These are phyloP conservation scores for Calonectria honghensis DNA, from an alignment of 2,329 filamentous ascomycete species.

Conservation along the genomic window DNA sequence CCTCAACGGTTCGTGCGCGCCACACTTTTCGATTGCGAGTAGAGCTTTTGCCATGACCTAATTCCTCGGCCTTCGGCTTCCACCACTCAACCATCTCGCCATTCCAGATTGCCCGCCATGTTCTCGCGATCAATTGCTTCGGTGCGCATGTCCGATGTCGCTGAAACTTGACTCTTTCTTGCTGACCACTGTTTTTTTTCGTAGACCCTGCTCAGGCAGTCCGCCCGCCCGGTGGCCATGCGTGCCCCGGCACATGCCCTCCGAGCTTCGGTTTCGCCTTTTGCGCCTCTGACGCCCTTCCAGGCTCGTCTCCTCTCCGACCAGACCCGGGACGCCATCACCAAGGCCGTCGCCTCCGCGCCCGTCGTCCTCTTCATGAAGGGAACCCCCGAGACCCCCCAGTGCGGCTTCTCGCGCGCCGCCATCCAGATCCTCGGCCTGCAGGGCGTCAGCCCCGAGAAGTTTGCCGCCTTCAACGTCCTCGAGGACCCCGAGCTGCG, in stretches of 20 bases:
- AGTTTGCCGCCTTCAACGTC: constrained; percentile 99
- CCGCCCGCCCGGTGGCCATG: constrained; percentile 59
- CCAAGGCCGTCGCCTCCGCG: constrained; percentile 89
- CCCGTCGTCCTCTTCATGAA: constrained; percentile 99
- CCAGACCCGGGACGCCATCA: constrained; percentile 87
- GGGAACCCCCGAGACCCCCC: constrained; percentile 94
- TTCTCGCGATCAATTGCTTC: constrained; percentile 55
- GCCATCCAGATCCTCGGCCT: constrained; percentile 95
- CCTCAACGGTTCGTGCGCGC: constrained; percentile 33
- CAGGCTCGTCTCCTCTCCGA: constrained; percentile 84
- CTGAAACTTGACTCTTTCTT: neutral
- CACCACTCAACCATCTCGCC: constrained; percentile 42
- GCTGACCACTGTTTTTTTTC: constrained; percentile 32
- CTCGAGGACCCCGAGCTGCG: constrained; percentile 92
- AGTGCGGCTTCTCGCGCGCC: constrained; percentile 97
- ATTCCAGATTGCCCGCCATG: constrained; percentile 48
- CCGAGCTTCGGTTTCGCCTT: constrained; percentile 49
- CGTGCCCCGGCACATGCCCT: constrained; percentile 51
- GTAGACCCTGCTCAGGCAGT: constrained; percentile 62
- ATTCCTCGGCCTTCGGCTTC: constrained; percentile 30
- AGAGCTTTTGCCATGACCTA: constrained; percentile 54
- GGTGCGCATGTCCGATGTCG: constrained; percentile 34
- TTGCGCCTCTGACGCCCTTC: constrained; percentile 56
- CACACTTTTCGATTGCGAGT: constrained; percentile 41
- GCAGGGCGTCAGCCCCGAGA: constrained; percentile 94